Evolutionary conservation across 305 asterid genomes (phyloP).

Genomic region (Fraxinus velutina): DNA sequence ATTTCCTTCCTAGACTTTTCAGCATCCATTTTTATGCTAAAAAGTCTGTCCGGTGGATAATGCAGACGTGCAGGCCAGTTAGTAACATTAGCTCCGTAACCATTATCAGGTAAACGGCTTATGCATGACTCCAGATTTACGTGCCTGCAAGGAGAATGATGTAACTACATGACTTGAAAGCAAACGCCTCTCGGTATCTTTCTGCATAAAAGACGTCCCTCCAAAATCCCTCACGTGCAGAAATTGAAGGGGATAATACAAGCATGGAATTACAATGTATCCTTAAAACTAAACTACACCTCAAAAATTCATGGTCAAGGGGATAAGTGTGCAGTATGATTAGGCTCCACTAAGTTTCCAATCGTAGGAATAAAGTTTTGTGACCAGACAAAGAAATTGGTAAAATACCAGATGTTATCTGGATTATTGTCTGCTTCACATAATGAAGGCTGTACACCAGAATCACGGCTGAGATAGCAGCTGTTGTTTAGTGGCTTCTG

Average conservation of each 20-base stretch:
- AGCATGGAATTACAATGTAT: background rate
- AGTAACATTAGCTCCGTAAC: constrained; percentile 48
- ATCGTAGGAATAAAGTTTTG: background rate
- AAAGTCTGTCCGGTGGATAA: constrained; percentile 56
- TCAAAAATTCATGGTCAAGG: background rate
- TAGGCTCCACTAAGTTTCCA: background rate
- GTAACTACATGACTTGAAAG: background rate
- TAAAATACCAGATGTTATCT: constrained; percentile 51
- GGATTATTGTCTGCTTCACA: constrained; percentile 45
- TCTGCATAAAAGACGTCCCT: background rate
- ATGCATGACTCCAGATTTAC: constrained; percentile 43
- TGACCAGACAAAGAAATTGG: background rate
- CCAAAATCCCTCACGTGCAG: background rate
- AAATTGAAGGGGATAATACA: background rate
- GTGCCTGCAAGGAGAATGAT: constrained; percentile 33
- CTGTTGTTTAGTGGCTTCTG: constrained; percentile 55
- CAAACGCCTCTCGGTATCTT: background rate
- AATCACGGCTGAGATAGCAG: constrained; percentile 48
- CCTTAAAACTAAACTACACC: background rate
- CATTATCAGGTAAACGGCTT: constrained; percentile 50
- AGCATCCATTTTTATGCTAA: constrained; percentile 65
- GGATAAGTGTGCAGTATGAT: background rate
- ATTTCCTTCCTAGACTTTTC: constrained; percentile 50
- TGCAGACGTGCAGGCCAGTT: constrained; percentile 68
- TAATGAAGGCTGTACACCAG: constrained; percentile 37